Conservation (phyloP, 345 rosid genomes). For the Linum usitatissimum region DNA sequence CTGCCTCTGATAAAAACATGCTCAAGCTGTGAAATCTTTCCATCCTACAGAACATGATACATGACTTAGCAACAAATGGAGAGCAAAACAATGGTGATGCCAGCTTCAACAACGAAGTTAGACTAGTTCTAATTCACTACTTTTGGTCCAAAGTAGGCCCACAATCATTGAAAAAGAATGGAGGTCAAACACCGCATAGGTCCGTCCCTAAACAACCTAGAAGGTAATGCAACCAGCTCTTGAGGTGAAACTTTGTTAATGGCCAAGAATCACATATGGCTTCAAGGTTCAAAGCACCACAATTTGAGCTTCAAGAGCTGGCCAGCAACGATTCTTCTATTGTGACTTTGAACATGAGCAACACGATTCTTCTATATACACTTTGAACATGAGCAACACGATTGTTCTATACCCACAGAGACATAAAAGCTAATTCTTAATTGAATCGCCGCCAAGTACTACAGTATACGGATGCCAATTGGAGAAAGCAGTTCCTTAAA, state of each 20-base stretch:
- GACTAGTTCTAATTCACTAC: too few relatives aligned
- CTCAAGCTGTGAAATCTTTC: conserved; percentile 93
- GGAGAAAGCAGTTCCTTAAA: background rate
- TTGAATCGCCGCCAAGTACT: background rate
- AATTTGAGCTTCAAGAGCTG: background rate
- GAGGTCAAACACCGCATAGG: background rate
- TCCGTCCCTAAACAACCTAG: background rate
- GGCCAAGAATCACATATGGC: background rate
- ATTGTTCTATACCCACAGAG: background rate
- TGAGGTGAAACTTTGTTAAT: background rate
- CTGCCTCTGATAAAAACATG: conserved; percentile 95
- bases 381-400: background rate
- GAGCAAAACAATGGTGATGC: background rate
- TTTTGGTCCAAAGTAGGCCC: background rate
- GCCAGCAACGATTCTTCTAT: background rate
- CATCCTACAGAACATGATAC: conserved; percentile 46
- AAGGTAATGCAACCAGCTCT: background rate
- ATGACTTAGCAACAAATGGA: background rate
- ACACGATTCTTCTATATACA: background rate
- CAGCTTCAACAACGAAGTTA: too few relatives aligned
- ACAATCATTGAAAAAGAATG: background rate
- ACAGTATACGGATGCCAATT: background rate
- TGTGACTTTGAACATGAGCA: background rate
- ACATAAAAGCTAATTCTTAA: background rate
- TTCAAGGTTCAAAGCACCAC: too few relatives aligned